phyloP scores from a whole-genome alignment of 2,329 filamentous ascomycete species.

The Chaetomium globosum region DNA sequence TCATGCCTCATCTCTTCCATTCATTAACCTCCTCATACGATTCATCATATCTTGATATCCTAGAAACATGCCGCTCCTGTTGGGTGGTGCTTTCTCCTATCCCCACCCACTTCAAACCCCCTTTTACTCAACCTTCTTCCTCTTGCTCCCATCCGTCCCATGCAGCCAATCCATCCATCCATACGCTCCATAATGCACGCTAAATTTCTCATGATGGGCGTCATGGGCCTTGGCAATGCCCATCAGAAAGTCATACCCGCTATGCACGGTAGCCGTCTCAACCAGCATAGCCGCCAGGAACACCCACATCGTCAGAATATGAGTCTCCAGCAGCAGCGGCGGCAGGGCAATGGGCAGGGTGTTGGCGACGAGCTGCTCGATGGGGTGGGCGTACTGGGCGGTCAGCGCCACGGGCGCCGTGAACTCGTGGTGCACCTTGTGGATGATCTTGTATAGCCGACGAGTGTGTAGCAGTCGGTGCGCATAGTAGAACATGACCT shows the following conservation, averaged over 20 bases:
- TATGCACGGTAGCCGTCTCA: constrained; percentile 59
- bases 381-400: constrained; percentile 59
- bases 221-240: constrained; percentile 56
- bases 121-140: constrained; percentile 21
- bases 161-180: constrained; percentile 59
- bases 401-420: constrained; percentile 58
- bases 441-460: constrained; percentile 52
- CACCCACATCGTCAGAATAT: constrained; percentile 56
- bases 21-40: not conserved
- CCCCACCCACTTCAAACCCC: not conserved
- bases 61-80: not conserved
- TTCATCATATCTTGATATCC: not conserved
- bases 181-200: constrained; percentile 56
- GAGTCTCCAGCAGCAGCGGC: constrained; percentile 49
- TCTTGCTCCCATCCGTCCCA: constrained; percentile 45
- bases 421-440: constrained; percentile 61
- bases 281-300: constrained; percentile 54
- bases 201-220: constrained; percentile 60
- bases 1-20: no score
- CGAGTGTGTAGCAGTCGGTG: constrained; percentile 58
- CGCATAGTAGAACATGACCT: constrained; percentile 58
- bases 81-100: not conserved
- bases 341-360: constrained; percentile 55
- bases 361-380: constrained; percentile 60
- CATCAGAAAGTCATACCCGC: constrained; percentile 58